A percentile compares a stretch with the other conserved stretches of the same genome.
Conservation (phyloP, 306 rosid genomes). For the Cicer cuneatum region DNA sequence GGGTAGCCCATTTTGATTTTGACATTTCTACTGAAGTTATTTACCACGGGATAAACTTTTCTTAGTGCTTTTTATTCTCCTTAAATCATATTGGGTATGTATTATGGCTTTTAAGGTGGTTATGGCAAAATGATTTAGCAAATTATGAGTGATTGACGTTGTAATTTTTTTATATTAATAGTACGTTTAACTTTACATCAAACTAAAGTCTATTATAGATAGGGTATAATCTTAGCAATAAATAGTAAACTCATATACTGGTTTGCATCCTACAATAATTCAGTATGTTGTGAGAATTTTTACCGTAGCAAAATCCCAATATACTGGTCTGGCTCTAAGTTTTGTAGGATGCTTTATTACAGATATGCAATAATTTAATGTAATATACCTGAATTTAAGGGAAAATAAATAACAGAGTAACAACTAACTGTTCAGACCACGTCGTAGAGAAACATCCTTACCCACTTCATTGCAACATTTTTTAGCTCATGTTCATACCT, state of each 20-base stretch:
- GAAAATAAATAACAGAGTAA: conserved; percentile 15
- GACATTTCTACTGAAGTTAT: not conserved
- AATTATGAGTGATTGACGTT: too few relatives aligned
- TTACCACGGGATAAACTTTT: not conserved
- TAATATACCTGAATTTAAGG: not conserved
- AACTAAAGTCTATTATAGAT: too few relatives aligned
- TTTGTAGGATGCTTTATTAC: conserved; percentile 7
- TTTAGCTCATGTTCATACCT: conserved; percentile 21
- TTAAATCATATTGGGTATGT: not conserved
- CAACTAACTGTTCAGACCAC: conserved; percentile 13
- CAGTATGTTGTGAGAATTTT: too few relatives aligned
- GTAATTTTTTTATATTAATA: too few relatives aligned
- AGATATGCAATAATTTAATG: conserved; percentile 15
- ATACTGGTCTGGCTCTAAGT: not conserved
- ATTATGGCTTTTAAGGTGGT: not conserved
- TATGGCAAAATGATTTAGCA: too few relatives aligned
- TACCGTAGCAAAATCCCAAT: not conserved
- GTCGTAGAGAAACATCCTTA: not conserved
- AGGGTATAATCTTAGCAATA: too few relatives aligned
- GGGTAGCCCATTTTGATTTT: too few relatives aligned
- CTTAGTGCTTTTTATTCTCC: not conserved
- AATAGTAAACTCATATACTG: too few relatives aligned
- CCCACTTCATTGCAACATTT: not conserved
- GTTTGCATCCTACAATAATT: too few relatives aligned
- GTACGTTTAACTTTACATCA: too few relatives aligned